Percentiles rank a stretch among this genome's conserved stretches.
Conservation (phyloP, 148 eudicot species). For the Vaccinium vitisidaea region DNA sequence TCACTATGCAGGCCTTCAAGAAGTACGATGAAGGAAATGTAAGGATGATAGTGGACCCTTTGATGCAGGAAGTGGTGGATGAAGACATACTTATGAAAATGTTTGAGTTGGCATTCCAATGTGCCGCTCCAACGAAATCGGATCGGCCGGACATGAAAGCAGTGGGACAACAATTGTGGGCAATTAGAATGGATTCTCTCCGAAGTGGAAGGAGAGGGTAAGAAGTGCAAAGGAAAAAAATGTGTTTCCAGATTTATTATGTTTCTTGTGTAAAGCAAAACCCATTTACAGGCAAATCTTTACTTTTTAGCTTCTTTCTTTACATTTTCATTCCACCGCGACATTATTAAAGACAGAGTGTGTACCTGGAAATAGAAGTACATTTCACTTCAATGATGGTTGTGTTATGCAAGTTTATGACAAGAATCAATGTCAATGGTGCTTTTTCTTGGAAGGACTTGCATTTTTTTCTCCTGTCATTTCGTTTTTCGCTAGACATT, state of each 20-base stretch:
- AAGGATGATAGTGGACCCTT: conserved; percentile 60
- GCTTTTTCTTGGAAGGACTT: background rate
- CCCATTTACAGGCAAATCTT: background rate
- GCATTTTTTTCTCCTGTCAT: background rate
- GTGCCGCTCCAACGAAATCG: conserved; percentile 74
- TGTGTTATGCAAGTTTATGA: background rate
- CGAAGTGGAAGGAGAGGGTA: conserved; percentile 35
- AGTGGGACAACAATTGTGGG: conserved; percentile 80
- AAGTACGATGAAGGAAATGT: conserved; percentile 59
- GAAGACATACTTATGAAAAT: conserved; percentile 57
- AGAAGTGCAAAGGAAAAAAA: background rate
- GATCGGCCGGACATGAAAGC: conserved; percentile 92
- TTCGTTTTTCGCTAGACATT: background rate
- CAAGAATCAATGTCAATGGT: conserved; percentile 7
- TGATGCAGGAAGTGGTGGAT: conserved; percentile 55
- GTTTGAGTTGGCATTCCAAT: conserved; percentile 67
- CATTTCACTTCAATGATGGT: background rate
- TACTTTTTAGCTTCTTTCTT: background rate
- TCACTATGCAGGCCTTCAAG: conserved; percentile 53
- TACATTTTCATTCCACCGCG: background rate
- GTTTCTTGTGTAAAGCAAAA: background rate
- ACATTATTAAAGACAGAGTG: background rate
- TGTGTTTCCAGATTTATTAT: background rate
- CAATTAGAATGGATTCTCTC: conserved; percentile 67
- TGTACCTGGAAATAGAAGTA: background rate